Conservation (phyloP, 2,329 filamentous ascomycete genomes). For the Ilyonectria mors-panacis region DNA sequence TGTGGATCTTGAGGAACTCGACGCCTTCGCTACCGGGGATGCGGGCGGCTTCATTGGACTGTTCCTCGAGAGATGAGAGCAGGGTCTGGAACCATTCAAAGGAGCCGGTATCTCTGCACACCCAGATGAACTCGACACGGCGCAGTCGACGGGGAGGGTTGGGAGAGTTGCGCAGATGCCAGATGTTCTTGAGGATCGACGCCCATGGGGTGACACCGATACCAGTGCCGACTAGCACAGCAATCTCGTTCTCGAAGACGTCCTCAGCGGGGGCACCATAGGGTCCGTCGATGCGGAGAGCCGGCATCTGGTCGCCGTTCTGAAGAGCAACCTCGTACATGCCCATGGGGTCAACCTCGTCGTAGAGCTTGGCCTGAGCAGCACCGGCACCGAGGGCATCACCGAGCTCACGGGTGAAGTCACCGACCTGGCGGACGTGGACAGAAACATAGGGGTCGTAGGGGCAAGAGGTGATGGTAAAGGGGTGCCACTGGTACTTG, state of each 20-base stretch:
- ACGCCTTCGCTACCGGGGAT: slow-evolving; percentile 76
- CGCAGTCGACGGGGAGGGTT: slow-evolving; percentile 91
- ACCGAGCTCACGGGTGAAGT: slow-evolving; percentile 95
- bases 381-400: slow-evolving; percentile 93
- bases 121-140: slow-evolving; percentile 99
- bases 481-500: slow-evolving; percentile 95
- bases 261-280: slow-evolving; percentile 98
- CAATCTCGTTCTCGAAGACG: slow-evolving; percentile 94
- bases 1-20: slow-evolving; percentile 98
- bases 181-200: slow-evolving; percentile 95
- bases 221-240: slow-evolving; percentile 87
- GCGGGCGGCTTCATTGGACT: slow-evolving; percentile 80
- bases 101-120: slow-evolving; percentile 93
- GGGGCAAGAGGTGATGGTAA: slow-evolving; percentile 98
- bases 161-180: slow-evolving; percentile 91
- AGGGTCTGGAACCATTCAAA: slow-evolving; percentile 99
- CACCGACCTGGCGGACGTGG: slow-evolving; percentile 95
- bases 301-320: slow-evolving; percentile 93
- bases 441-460: slow-evolving; percentile 95
- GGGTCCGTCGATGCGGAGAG: slow-evolving; percentile 91
- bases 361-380: slow-evolving; percentile 90
- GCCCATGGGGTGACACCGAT: slow-evolving; percentile 93
- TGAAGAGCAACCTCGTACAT: slow-evolving; percentile 98
- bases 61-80: slow-evolving; percentile 89
- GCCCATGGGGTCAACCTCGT: slow-evolving; percentile 90